These are phyloP conservation scores for Rhizoclosmatium sp. DNA, from an alignment of 192 early-diverging fungal species.

Conservation along the genomic window DNA sequence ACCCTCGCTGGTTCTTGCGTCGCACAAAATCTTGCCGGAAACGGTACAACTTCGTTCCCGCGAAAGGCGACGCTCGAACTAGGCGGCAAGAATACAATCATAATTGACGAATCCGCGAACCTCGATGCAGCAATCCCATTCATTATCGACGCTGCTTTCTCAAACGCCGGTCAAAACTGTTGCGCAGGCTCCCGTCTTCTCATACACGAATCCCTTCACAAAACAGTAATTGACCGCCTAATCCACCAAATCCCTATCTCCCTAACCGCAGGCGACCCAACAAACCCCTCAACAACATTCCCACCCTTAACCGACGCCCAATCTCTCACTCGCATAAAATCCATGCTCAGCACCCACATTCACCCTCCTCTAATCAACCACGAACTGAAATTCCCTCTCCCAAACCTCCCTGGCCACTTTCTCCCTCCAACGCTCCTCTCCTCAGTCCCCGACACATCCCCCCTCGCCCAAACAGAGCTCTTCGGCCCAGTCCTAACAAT, in stretches of 20 bases:
- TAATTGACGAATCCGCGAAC: conserved; percentile 34
- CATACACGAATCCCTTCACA: conserved; percentile 38
- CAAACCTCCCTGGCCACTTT: conserved; percentile 45
- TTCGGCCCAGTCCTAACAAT: conserved; percentile 92
- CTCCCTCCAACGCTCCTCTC: conserved; percentile 71
- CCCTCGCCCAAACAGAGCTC: conserved; percentile 82
- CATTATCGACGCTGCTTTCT: conserved; percentile 30
- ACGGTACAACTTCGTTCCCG: conserved; percentile 42
- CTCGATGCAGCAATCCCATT: conserved; percentile 11
- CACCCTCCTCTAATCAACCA: too few species aligned
- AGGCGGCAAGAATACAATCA: conserved; percentile 56
- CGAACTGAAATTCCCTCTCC: neutral
- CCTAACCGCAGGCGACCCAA: conserved; percentile 72
- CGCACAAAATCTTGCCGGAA: conserved; percentile 36
- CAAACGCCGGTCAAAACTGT: conserved; percentile 46
- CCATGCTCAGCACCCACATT: conserved; percentile 51
- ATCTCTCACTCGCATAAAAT: conserved; percentile 67
- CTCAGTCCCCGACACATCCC: conserved; percentile 70
- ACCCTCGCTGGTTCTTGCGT: conserved; percentile 44
- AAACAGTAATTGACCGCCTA: conserved; percentile 49
- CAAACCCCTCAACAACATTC: conserved; percentile 65
- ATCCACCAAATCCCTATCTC: conserved; percentile 51
- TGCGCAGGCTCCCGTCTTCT: conserved; percentile 47
- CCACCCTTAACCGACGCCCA: conserved; percentile 78
- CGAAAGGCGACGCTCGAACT: conserved; percentile 56